Conservation (phyloP, 2,329 filamentous ascomycete genomes). For the Cladosporium sp. region DNA sequence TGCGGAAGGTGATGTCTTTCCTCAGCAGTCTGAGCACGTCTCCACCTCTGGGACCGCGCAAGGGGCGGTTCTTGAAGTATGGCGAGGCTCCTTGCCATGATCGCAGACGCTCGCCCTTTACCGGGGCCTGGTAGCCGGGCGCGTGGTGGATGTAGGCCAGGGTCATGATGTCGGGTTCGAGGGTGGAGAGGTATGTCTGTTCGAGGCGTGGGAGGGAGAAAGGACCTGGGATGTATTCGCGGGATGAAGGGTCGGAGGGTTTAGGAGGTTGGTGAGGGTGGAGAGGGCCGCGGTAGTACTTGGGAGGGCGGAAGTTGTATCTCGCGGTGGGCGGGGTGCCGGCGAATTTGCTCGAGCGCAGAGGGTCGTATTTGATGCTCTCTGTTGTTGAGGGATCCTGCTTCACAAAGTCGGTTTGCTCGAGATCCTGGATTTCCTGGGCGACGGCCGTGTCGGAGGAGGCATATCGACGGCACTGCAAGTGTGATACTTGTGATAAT, state of each 20-base stretch:
- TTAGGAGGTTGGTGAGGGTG: conserved; percentile 90
- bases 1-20: conserved; percentile 67
- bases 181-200: conserved; percentile 83
- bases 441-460: conserved; percentile 19
- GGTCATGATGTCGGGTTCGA: conserved; percentile 82
- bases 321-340: conserved; percentile 49
- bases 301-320: conserved; percentile 92
- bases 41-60: conserved; percentile 76
- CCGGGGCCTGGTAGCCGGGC: conserved; percentile 62
- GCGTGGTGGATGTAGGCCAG: conserved; percentile 82
- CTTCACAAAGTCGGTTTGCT: conserved; percentile 44
- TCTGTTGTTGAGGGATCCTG: conserved; percentile 8
- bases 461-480: conserved; percentile 28
- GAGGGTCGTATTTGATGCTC: conserved; percentile 18
- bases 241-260: conserved; percentile 78
- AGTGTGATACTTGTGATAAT: conserved; percentile 18
- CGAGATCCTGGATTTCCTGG: conserved; percentile 36
- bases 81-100: conserved; percentile 86
- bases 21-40: conserved; percentile 66
- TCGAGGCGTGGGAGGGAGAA: conserved; percentile 83
- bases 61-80: conserved; percentile 87
- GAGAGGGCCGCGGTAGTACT: conserved; percentile 88
- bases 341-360: conserved; percentile 38
- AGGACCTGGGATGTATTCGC: conserved; percentile 83
- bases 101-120: conserved; percentile 64